Evolutionary conservation across 1,139 yeast species (phyloP).

Genomic region (Suhomyces terraborum): DNA sequence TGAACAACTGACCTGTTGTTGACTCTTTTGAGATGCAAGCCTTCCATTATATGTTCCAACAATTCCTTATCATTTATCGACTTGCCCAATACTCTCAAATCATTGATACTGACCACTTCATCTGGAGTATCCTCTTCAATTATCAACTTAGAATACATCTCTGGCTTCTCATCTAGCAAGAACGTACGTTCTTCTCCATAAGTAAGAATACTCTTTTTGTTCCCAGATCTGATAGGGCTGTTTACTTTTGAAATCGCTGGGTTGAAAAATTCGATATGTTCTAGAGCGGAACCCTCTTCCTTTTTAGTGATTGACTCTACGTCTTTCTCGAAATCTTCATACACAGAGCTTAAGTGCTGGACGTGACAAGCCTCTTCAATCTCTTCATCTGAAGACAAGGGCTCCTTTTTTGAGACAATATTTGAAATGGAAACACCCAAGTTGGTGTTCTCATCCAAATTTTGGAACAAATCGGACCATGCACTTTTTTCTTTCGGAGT

Average conservation of each 20-base stretch:
- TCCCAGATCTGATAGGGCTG: neutral
- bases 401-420: neutral
- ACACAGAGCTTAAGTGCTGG: slow-evolving; percentile 4
- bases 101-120: slow-evolving; percentile 21
- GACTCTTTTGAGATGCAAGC: slow-evolving; percentile 17
- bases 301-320: neutral
- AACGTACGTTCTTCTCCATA: slow-evolving; percentile 29
- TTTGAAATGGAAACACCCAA: too few relatives aligned
- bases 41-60: slow-evolving; percentile 23
- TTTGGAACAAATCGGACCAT: slow-evolving; percentile 27
- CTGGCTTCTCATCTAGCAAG: slow-evolving; percentile 18
- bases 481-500: slow-evolving; percentile 20
- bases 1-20: slow-evolving; percentile 3
- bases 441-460: slow-evolving; percentile 15
- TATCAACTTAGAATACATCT: slow-evolving; percentile 5
- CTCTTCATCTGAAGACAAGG: slow-evolving; percentile 6
- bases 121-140: slow-evolving; percentile 5
- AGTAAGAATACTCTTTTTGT: slow-evolving; percentile 2
- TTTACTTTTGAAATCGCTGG: neutral
- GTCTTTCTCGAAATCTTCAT: slow-evolving; percentile 3
- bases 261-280: too few relatives aligned
- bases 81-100: slow-evolving; percentile 21
- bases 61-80: slow-evolving; percentile 17
- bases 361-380: slow-evolving; percentile 2
- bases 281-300: too few relatives aligned